phyloP scores from a whole-genome alignment of 1,284 basidiomycete species.

The Chalciporus piperatoides region DNA sequence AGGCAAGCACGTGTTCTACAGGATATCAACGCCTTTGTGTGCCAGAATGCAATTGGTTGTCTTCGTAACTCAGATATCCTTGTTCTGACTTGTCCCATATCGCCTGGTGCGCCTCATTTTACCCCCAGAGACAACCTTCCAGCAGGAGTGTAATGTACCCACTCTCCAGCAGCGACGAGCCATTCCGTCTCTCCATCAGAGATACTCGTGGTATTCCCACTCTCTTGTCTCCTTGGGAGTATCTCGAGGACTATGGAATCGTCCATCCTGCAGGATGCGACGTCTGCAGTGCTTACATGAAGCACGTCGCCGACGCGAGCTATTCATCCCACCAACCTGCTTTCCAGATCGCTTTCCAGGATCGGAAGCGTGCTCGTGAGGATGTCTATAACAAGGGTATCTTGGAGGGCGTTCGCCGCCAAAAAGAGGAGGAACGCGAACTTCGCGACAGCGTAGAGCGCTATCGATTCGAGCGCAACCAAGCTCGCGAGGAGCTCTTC shows the following conservation, averaged over 20 bases:
- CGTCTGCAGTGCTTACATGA: slow-evolving; percentile 39
- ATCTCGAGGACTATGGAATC: slow-evolving; percentile 40
- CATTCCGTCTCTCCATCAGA: slow-evolving; percentile 25
- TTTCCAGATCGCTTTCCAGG: slow-evolving; percentile 39
- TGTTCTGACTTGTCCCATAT: slow-evolving; percentile 4
- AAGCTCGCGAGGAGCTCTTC: slow-evolving; percentile 34
- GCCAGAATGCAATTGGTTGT: slow-evolving; percentile 7
- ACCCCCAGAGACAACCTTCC: slow-evolving; percentile 8
- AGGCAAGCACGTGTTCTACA: slow-evolving; percentile 25
- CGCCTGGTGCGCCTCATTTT: slow-evolving; percentile 23
- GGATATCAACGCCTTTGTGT: slow-evolving; percentile 30
- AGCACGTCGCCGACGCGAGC: slow-evolving; percentile 40
- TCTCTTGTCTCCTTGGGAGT: slow-evolving; percentile 37
- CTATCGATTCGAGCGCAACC: slow-evolving; percentile 33
- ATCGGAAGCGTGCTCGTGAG: slow-evolving; percentile 34
- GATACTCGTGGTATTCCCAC: slow-evolving; percentile 33
- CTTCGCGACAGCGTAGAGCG: slow-evolving; percentile 32
- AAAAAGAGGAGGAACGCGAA: slow-evolving; percentile 35
- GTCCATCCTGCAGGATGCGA: slow-evolving; percentile 41
- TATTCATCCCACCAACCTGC: slow-evolving; percentile 35
- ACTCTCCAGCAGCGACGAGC: slow-evolving; percentile 33
- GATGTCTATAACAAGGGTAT: slow-evolving; percentile 34
- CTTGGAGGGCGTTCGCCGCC: slow-evolving; percentile 30
- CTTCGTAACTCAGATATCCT: slow-evolving; percentile 15
- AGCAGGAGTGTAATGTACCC: slow-evolving; percentile 26